Conservation (phyloP, 1,284 basidiomycete genomes). For the Boletus sp. region DNA sequence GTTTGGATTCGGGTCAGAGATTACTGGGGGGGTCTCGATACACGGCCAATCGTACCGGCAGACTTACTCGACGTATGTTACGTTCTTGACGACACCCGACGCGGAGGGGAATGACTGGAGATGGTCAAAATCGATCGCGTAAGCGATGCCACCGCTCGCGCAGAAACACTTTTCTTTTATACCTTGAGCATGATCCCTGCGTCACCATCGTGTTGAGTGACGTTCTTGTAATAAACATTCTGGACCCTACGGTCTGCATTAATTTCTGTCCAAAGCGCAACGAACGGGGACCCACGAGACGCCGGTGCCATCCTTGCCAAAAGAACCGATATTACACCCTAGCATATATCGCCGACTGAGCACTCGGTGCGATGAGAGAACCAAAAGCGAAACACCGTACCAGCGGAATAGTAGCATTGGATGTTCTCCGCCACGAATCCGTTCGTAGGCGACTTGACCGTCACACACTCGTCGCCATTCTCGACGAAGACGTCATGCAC, state of each 20-base stretch:
- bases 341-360: not conserved
- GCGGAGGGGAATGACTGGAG: constrained; percentile 11
- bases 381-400: constrained; percentile 1
- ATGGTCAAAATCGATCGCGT: not conserved
- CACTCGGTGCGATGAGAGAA: not conserved
- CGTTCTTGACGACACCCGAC: constrained; percentile 11
- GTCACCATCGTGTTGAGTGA: not conserved
- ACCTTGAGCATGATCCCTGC: constrained; percentile 13
- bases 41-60: not conserved
- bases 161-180: not conserved
- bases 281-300: constrained; percentile 4
- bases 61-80: constrained; percentile 17
- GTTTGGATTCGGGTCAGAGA: not conserved
- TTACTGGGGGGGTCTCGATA: no score
- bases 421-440: constrained; percentile 17
- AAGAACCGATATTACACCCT: constrained; percentile 22
- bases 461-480: constrained; percentile 21
- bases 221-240: constrained; percentile 13
- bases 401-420: constrained; percentile 10
- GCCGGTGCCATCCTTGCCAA: not conserved
- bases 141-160: not conserved
- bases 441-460: constrained; percentile 14
- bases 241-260: constrained; percentile 6
- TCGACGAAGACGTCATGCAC: constrained; percentile 22
- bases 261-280: not conserved